These are phyloP conservation scores for Fusarium keratoplasticum DNA, from an alignment of 2,329 filamentous ascomycete species.

Conservation along the genomic window DNA sequence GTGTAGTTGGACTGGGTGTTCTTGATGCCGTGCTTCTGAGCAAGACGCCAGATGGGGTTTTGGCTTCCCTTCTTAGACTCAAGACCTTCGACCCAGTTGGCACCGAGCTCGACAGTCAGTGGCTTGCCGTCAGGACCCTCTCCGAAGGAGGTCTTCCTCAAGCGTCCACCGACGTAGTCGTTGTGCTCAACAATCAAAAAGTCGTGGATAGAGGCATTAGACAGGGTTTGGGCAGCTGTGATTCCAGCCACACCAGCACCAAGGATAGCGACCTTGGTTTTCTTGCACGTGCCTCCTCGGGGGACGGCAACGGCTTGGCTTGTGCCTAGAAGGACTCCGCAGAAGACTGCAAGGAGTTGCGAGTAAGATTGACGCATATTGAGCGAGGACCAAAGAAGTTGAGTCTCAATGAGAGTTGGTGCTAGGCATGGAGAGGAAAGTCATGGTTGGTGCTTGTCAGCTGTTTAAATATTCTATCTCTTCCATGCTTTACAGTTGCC, in stretches of 20 bases:
- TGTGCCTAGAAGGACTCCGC: conserved; percentile 7
- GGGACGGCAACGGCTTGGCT: conserved; percentile 23
- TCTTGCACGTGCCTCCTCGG: conserved; percentile 38
- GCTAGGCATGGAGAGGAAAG: not conserved
- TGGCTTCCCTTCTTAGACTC: conserved; percentile 49
- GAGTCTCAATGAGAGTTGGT: not conserved
- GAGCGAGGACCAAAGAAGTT: not conserved
- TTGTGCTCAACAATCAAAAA: conserved; percentile 76
- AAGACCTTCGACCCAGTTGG: conserved; percentile 67
- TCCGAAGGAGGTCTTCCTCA: conserved; percentile 69
- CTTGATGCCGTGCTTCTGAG: conserved; percentile 67
- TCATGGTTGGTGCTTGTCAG: not conserved
- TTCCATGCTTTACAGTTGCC: not conserved
- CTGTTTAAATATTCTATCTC: not conserved
- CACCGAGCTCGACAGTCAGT: conserved; percentile 72
- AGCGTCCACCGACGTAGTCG: conserved; percentile 70
- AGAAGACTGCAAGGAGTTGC: conserved; percentile 8
- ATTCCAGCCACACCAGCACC: conserved; percentile 73
- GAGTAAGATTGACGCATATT: conserved; percentile 13
- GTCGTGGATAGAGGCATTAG: conserved; percentile 70
- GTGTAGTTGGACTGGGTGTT: conserved; percentile 70
- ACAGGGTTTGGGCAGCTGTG: conserved; percentile 71
- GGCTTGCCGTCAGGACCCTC: conserved; percentile 60
- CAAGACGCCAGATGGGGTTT: conserved; percentile 73
- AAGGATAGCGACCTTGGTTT: conserved; percentile 48